These are phyloP conservation scores for Diaporthe ampelina DNA, from an alignment of 2,329 filamentous ascomycete genomes.

Conservation along the genomic window DNA sequence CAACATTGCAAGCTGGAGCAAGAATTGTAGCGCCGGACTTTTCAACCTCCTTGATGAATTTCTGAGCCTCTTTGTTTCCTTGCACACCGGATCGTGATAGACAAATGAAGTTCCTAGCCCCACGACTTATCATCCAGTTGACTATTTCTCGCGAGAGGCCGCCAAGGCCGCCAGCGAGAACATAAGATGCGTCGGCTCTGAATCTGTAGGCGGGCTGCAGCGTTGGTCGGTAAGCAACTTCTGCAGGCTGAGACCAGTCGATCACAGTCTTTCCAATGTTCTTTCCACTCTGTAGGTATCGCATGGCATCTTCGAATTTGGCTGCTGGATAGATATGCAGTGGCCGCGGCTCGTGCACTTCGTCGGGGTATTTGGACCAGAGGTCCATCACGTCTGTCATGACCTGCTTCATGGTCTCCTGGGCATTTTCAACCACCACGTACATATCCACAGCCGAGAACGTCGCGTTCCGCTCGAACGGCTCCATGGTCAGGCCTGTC, in stretches of 20 bases:
- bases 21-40: slow-evolving; percentile 11
- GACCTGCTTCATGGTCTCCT: slow-evolving; percentile 1
- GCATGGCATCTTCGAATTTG: slow-evolving; percentile 16
- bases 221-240: not conserved
- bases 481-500: slow-evolving; percentile 56
- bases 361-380: not conserved
- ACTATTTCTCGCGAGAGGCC: slow-evolving; percentile 44
- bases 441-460: slow-evolving; percentile 24
- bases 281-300: slow-evolving; percentile 12
- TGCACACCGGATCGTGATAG: slow-evolving; percentile 38
- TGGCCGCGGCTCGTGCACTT: not conserved
- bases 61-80: not conserved
- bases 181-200: slow-evolving; percentile 41
- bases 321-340: not conserved
- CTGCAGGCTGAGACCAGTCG: not conserved
- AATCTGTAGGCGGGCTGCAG: not conserved
- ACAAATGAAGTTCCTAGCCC: slow-evolving; percentile 41
- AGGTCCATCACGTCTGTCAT: slow-evolving; percentile 10
- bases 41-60: slow-evolving; percentile 35
- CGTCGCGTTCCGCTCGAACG: slow-evolving; percentile 51
- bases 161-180: slow-evolving; percentile 48
- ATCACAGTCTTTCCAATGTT: slow-evolving; percentile 22
- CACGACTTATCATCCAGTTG: slow-evolving; percentile 39
- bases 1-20: slow-evolving; percentile 42
- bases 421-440: not conserved